A percentile compares a stretch with the other conserved stretches of the same genome.
These are phyloP conservation scores for Chaetothyriales sp. DNA, from an alignment of 2,329 filamentous ascomycete species.

Conservation along the genomic window DNA sequence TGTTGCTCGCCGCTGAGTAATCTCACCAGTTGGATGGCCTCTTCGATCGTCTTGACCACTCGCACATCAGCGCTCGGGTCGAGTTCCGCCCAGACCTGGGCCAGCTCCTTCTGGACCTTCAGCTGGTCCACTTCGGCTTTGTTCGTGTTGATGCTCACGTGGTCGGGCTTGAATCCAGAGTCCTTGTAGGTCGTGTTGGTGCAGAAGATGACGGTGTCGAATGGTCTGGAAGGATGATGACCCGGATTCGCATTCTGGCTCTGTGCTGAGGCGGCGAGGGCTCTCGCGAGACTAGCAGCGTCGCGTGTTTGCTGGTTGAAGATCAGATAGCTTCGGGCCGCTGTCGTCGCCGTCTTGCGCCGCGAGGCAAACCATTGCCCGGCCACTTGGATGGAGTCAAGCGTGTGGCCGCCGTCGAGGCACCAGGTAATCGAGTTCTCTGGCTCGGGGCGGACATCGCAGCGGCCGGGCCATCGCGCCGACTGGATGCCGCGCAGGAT, in stretches of 20 bases:
- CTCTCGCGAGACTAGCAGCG: constrained; percentile 47
- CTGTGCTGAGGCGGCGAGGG: constrained; percentile 34
- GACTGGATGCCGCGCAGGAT: constrained; percentile 51
- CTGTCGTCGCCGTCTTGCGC: constrained; percentile 23
- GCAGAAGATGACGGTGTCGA: constrained; percentile 65
- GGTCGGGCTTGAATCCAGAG: constrained; percentile 46
- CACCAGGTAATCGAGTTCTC: constrained; percentile 53
- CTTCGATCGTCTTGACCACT: constrained; percentile 51
- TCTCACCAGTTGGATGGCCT: constrained; percentile 48
- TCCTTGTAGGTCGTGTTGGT: constrained; percentile 56
- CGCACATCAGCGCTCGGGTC: constrained; percentile 39
- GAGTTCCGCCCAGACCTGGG: constrained; percentile 42
- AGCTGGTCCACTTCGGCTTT: constrained; percentile 42
- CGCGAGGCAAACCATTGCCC: constrained; percentile 58
- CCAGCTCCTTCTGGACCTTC: constrained; percentile 53
- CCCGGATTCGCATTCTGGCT: too few relatives aligned
- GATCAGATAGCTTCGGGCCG: constrained; percentile 47
- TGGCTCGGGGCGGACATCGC: constrained; percentile 48
- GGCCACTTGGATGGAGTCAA: constrained; percentile 64
- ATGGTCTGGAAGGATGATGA: constrained; percentile 32
- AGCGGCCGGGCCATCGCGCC: constrained; percentile 59
- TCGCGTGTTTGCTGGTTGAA: constrained; percentile 91
- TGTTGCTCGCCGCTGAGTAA: not conserved
- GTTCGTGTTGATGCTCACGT: constrained; percentile 48
- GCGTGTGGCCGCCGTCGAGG: constrained; percentile 76